Evolutionary conservation across 306 rosid genomes (phyloP).

Genomic region (Acacia acuminata): DNA sequence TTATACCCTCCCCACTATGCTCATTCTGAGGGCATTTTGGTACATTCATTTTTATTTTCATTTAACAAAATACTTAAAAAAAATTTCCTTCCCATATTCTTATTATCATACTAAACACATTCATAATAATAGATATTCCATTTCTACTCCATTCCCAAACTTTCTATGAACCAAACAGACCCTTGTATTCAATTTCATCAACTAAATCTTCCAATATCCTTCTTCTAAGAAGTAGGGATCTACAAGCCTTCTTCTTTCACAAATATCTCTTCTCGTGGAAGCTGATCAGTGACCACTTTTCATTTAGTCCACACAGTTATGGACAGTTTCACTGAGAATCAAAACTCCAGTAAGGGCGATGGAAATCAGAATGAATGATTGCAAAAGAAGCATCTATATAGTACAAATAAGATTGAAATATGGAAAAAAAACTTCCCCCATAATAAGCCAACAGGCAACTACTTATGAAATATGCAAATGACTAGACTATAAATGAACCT

Average conservation of each 20-base stretch:
- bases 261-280: neutral
- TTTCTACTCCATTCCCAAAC: neutral
- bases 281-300: neutral
- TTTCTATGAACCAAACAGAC: neutral
- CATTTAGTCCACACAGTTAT: neutral
- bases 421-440: slow-evolving; percentile 16
- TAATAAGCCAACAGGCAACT: neutral
- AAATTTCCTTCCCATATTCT: neutral
- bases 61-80: neutral
- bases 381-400: neutral
- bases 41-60: no score
- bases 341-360: neutral
- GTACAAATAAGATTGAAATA: slow-evolving; percentile 4
- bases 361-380: neutral
- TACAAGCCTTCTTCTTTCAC: neutral
- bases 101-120: neutral
- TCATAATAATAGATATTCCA: neutral
- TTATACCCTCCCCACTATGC: no score
- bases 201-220: neutral
- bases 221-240: neutral
- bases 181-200: neutral
- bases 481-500: neutral
- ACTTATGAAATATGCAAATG: neutral
- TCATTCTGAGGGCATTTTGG: neutral
- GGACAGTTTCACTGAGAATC: neutral